Evolutionary conservation across 306 rosid species (phyloP).

Genomic region (Cicer chorassanicum): DNA sequence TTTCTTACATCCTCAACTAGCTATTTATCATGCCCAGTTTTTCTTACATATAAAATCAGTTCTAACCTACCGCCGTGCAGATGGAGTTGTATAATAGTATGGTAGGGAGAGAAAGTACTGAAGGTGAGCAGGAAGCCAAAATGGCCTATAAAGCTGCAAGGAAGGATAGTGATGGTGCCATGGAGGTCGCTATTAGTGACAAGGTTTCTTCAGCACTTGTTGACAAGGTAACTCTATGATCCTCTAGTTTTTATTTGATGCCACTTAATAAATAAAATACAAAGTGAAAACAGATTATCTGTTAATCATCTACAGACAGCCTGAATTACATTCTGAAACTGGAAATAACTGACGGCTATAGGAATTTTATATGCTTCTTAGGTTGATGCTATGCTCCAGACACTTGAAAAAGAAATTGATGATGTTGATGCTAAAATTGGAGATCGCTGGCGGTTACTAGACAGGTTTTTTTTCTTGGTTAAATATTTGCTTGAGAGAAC

Average conservation of each 20-base stretch:
- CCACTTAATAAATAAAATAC: slow-evolving; percentile 26
- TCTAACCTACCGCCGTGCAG: slow-evolving; percentile 45
- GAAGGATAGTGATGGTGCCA: slow-evolving; percentile 52
- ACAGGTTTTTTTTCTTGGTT: slow-evolving; percentile 59
- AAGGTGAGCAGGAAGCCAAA: slow-evolving; percentile 51
- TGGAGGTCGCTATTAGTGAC: slow-evolving; percentile 43
- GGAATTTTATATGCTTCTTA: slow-evolving; percentile 43
- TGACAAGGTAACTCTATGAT: slow-evolving; percentile 49
- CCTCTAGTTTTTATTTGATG: slow-evolving; percentile 28
- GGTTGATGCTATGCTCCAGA: slow-evolving; percentile 85
- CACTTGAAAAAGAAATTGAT: slow-evolving; percentile 84
- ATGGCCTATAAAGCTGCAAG: slow-evolving; percentile 56
- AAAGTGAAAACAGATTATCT: slow-evolving; percentile 13
- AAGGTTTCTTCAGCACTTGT: slow-evolving; percentile 57
- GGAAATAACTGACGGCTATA: slow-evolving; percentile 20
- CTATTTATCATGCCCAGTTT: slow-evolving; percentile 24
- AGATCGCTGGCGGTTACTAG: slow-evolving; percentile 73
- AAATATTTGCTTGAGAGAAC: slow-evolving; percentile 22
- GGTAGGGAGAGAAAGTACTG: slow-evolving; percentile 58
- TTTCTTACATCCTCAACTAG: background rate
- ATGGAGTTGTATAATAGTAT: slow-evolving; percentile 56
- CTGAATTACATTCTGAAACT: slow-evolving; percentile 34
- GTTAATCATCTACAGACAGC: background rate
- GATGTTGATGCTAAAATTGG: slow-evolving; percentile 93
- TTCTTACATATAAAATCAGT: slow-evolving; percentile 15